Base-by-base conservation (phyloP, 2,329 filamentous ascomycete species). In the Blumeriella jaapii region DNA sequence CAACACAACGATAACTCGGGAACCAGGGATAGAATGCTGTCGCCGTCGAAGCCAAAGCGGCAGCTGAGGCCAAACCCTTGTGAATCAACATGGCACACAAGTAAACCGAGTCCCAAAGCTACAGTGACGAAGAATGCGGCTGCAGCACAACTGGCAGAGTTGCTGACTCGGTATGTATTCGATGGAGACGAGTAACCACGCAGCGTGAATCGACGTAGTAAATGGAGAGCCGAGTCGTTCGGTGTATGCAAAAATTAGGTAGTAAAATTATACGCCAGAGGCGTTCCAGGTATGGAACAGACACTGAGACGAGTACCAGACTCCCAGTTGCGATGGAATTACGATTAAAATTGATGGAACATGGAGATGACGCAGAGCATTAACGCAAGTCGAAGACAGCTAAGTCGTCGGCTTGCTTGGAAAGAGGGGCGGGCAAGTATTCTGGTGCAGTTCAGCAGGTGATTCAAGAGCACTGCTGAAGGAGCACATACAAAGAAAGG, bases 351-450 rank as follows among this genome's bases (percentile, higher is more conserved):
- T 40, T 37, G 40, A 28, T 24, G 29, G 38, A 33, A 42, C 35
- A 40, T 38, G 20, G 26, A 38, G 34, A 22, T 30, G 31, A 39
- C 41, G 24, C 34, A 36, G 31, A 24, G 12, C 9, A 26, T 23
- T 30, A 36, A 25, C 45, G 44, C 46, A 48, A 40, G 45, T 39
- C 44, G 40, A 51, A 45, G 52, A 53, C 51, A 52, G 36, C 49
- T 13, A 53, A 54, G 50, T 29, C 50, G 46, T 52, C 51, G 39
- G 48, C 42, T 26, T 50, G 37, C 45, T 44, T 13, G 17, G 22
- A 14, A 13, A 23, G 23, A 18, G n/a, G 13, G 22, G 20, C 29
- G 19, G 29, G 29, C 16, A 22, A 11, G 20, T 6, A 22, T 22
- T 11, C 20, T 22, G 20, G 20, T 22, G 20, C 11, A 24, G 22